Percentiles rank a stretch among this genome's conserved stretches.
Conservation (phyloP, 1,284 basidiomycete species). For the Moniliophthora roreri region DNA sequence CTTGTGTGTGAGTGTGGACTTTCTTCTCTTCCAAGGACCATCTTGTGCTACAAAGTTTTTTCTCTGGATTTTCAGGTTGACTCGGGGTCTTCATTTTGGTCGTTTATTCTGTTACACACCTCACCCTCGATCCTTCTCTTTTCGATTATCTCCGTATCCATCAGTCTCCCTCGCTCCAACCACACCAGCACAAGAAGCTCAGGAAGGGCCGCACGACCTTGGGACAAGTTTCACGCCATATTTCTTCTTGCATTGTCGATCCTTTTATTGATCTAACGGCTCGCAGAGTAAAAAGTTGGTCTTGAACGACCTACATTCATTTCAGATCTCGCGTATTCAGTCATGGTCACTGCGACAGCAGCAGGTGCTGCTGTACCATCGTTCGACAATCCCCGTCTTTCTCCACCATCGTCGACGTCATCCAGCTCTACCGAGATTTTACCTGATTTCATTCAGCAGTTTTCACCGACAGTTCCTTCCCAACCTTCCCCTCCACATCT, state of each 20-base stretch:
- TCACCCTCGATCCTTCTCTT: background rate
- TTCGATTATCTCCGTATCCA: constrained; percentile 2
- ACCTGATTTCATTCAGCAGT: constrained; percentile 7
- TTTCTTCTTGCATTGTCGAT: no score
- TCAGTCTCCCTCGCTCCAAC: constrained; percentile 1
- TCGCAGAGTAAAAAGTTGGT: no score
- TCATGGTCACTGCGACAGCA: background rate
- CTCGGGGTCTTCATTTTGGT: background rate
- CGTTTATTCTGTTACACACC: background rate
- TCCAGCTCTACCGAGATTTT: constrained; percentile 6
- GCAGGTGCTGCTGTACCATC: constrained; percentile 7
- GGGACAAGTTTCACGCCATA: no score
- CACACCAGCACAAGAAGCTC: background rate
- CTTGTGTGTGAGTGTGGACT: background rate
- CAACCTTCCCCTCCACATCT: constrained; percentile 10
- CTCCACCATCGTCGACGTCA: constrained; percentile 7
- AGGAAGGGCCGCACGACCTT: no score
- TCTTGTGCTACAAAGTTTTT: background rate
- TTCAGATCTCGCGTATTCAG: no score
- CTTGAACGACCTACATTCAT: no score
- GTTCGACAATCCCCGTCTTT: constrained; percentile 4
- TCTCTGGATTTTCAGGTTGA: background rate
- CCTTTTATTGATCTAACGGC: no score
- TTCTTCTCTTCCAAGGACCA: background rate
- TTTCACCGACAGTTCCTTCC: constrained; percentile 2